A percentile compares a stretch with the other conserved stretches of the same genome.
These are phyloP conservation scores for Xylaria telfairii DNA, from an alignment of 495 filamentous ascomycete genomes.

Conservation along the genomic window DNA sequence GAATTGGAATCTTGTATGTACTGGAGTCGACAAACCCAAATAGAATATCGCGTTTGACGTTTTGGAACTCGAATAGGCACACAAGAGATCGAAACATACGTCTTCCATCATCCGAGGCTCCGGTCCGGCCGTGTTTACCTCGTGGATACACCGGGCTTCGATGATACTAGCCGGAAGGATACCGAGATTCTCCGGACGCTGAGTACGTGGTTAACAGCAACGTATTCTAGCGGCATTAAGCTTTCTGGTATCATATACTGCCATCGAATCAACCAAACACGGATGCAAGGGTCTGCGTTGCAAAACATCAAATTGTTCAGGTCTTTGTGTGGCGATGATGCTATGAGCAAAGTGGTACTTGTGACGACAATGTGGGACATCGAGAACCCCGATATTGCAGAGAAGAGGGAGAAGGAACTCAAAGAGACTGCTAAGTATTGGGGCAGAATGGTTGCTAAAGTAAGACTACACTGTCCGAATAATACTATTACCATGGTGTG, in stretches of 20 bases:
- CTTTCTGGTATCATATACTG: conserved; percentile 50
- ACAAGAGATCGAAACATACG: conserved; percentile 45
- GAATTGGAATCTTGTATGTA: conserved; percentile 37
- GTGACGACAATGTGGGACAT: conserved; percentile 55
- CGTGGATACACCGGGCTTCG: conserved; percentile 52
- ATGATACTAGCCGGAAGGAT: conserved; percentile 44
- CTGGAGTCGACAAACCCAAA: neutral
- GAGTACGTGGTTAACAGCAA: conserved; percentile 31
- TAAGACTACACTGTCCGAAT: neutral
- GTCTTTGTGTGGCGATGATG: conserved; percentile 47
- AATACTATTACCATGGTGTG: neutral
- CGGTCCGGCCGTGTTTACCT: conserved; percentile 25
- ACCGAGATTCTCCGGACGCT: conserved; percentile 47
- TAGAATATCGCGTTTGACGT: neutral
- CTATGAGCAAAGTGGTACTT: conserved; percentile 47
- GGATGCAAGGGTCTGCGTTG: conserved; percentile 46
- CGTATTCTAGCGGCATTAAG: conserved; percentile 6
- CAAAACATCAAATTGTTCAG: conserved; percentile 52
- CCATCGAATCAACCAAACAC: conserved; percentile 50
- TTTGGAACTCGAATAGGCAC: neutral
- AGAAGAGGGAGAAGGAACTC: conserved; percentile 42
- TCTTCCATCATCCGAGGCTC: conserved; percentile 1
- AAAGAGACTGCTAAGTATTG: conserved; percentile 41
- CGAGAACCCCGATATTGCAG: conserved; percentile 27
- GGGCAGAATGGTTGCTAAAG: conserved; percentile 39